Conservation (phyloP, 169 alveolate species). For the Pseudocohnilembus persalinus region DNA sequence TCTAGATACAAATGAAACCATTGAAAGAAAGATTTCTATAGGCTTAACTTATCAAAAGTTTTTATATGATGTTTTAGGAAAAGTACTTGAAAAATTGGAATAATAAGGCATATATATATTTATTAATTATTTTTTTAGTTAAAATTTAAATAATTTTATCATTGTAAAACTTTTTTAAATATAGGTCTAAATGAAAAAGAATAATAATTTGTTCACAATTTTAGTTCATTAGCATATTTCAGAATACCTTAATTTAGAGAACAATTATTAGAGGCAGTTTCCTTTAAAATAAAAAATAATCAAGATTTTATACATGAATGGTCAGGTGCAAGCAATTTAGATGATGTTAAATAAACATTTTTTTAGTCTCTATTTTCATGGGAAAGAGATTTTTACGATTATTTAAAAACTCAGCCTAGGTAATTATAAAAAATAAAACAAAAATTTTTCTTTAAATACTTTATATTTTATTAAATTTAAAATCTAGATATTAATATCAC, state of each 20-base stretch:
- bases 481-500: constrained; percentile 18
- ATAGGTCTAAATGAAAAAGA: constrained; percentile 53
- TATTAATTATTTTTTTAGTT: too few species aligned
- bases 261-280: constrained; percentile 37
- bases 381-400: constrained; percentile 37
- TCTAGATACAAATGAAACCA: not conserved
- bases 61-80: constrained; percentile 6
- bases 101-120: not conserved
- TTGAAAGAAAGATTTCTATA: constrained; percentile 2
- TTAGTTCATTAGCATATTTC: constrained; percentile 61
- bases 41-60: constrained; percentile 6
- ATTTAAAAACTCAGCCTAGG: constrained; percentile 3
- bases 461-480: too few species aligned
- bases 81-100: constrained; percentile 13
- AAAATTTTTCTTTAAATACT: not conserved
- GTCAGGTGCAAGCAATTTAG: not conserved
- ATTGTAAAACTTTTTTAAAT: too few species aligned
- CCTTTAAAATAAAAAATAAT: constrained; percentile 56
- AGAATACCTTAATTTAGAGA: constrained; percentile 61
- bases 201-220: constrained; percentile 49
- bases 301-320: not conserved
- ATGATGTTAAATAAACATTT: constrained; percentile 1
- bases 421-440: too few species aligned
- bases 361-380: constrained; percentile 27
- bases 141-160: too few species aligned